phyloP scores from a whole-genome alignment of 2,329 filamentous ascomycete species.

The Diaporthe batatas region DNA sequence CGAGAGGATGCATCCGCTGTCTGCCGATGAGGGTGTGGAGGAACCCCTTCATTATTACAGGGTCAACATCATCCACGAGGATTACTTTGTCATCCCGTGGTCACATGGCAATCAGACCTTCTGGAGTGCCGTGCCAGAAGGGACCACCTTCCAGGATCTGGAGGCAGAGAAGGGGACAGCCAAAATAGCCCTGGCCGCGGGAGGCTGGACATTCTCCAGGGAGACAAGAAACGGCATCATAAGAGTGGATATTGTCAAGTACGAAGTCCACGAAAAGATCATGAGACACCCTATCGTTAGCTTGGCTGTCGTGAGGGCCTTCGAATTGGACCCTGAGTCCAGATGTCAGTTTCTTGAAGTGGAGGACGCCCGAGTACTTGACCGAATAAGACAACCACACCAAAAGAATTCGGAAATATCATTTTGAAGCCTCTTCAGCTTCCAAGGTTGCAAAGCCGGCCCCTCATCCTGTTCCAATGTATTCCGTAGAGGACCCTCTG shows the following conservation, averaged over 20 bases:
- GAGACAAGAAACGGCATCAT: slow-evolving; percentile 61
- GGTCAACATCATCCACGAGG: slow-evolving; percentile 61
- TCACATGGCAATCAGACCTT: slow-evolving; percentile 63
- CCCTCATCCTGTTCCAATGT: no score
- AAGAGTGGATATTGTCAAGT: slow-evolving; percentile 67
- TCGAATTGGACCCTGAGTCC: slow-evolving; percentile 46
- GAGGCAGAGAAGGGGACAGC: slow-evolving; percentile 57
- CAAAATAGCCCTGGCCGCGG: slow-evolving; percentile 59
- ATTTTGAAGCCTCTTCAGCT: no score
- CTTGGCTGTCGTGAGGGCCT: slow-evolving; percentile 63
- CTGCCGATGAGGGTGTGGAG: not conserved
- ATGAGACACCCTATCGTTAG: slow-evolving; percentile 70
- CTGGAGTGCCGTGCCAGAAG: slow-evolving; percentile 59
- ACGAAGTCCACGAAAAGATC: slow-evolving; percentile 69
- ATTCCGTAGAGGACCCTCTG: no score
- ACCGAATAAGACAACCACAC: no score
- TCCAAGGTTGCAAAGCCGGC: no score
- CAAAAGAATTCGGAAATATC: no score
- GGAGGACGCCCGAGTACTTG: no score
- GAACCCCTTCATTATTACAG: not conserved
- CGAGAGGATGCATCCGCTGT: slow-evolving; percentile 52
- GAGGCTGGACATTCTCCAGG: slow-evolving; percentile 64
- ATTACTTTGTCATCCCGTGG: slow-evolving; percentile 66
- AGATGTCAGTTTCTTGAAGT: no score
- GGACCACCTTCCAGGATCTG: slow-evolving; percentile 59